Evolutionary conservation across 306 rosid species (phyloP).

Genomic region (Cicer cuneatum): DNA sequence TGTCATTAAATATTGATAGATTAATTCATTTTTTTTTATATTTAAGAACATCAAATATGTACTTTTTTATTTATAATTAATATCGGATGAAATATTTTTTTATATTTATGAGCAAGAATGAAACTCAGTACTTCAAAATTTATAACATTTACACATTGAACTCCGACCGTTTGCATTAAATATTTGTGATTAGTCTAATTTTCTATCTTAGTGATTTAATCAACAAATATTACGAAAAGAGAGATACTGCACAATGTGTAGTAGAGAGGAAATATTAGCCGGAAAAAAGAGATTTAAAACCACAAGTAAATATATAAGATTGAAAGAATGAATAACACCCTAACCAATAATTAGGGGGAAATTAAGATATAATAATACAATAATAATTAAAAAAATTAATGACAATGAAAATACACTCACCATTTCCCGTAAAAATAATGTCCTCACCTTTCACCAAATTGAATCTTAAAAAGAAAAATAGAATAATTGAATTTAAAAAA

Average conservation of each 20-base stretch:
- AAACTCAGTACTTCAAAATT: too few species aligned
- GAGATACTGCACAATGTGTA: background rate
- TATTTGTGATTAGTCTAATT: too few species aligned
- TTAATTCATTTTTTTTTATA: too few species aligned
- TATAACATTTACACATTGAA: too few species aligned
- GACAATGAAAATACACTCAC: too few species aligned
- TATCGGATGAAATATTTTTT: too few species aligned
- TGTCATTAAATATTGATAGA: too few species aligned
- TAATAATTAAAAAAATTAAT: background rate
- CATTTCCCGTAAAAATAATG: background rate
- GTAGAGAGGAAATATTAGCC: background rate
- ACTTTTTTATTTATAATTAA: too few species aligned
- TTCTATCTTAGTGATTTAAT: too few species aligned
- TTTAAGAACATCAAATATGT: too few species aligned
- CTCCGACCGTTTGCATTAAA: too few species aligned
- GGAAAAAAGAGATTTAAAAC: background rate
- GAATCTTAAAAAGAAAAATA: background rate
- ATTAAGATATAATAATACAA: background rate
- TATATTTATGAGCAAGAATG: too few species aligned
- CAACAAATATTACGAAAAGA: background rate
- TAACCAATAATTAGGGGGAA: background rate
- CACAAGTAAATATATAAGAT: background rate
- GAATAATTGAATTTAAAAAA: background rate
- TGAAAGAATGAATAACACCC: constrained; percentile 1
- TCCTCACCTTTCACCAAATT: background rate